phyloP scores from a whole-genome alignment of 2,329 filamentous ascomycete genomes.

The Plectosphaerella plurivora region DNA sequence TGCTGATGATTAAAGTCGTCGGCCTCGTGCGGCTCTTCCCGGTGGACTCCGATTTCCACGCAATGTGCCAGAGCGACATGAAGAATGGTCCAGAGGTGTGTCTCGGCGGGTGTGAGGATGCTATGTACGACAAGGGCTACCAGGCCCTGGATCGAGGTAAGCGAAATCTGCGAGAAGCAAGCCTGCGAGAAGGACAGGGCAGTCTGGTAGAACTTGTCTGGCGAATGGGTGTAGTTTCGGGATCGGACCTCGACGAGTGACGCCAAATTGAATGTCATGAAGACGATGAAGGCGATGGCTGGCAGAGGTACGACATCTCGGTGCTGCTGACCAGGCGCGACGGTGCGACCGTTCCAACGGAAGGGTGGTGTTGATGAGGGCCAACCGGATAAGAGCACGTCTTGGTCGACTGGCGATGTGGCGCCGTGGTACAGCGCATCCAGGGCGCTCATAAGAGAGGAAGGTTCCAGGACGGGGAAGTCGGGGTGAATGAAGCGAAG shows the following conservation, averaged over 20 bases:
- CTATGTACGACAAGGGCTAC: conserved; percentile 25
- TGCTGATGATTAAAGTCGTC: conserved; percentile 9
- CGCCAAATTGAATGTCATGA: conserved; percentile 28
- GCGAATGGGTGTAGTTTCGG: conserved; percentile 25
- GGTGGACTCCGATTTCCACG: conserved; percentile 30
- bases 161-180: conserved; percentile 25
- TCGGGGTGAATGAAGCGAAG: conserved; percentile 17
- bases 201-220: conserved; percentile 24
- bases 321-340: conserved; percentile 1
- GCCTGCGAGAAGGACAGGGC: conserved; percentile 23
- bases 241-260: conserved; percentile 25
- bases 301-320: conserved; percentile 12
- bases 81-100: conserved; percentile 29
- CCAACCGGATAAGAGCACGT: conserved; percentile 11
- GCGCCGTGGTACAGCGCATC: conserved; percentile 13
- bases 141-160: conserved; percentile 24
- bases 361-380: conserved; percentile 12
- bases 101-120: conserved; percentile 24
- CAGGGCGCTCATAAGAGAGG: conserved; percentile 13
- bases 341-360: conserved; percentile 14
- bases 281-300: conserved; percentile 23
- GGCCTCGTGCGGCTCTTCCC: conserved; percentile 17
- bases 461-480: conserved; percentile 14
- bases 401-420: neutral
- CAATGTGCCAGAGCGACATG: conserved; percentile 31